These are phyloP conservation scores for Thraustotheca clavata DNA, from an alignment of 352 stramenopile genomes.

Conservation along the genomic window DNA sequence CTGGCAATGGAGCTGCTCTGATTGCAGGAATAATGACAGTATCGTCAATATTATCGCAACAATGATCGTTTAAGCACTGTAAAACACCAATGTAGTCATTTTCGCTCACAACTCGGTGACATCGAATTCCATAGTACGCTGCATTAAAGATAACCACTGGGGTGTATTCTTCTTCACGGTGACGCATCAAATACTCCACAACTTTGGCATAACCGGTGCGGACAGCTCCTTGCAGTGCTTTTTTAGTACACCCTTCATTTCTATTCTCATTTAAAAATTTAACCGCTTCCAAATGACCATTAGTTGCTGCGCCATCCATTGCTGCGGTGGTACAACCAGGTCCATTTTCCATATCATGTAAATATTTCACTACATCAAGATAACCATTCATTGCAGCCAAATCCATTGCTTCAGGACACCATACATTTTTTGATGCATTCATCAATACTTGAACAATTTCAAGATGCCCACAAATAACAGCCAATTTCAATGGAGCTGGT, in stretches of 20 bases:
- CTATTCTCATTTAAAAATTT: conserved; percentile 34
- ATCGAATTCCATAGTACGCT: too few species aligned
- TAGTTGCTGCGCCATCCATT: conserved; percentile 34
- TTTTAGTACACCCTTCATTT: conserved; percentile 31
- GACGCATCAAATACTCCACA: conserved; percentile 33
- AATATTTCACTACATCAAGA: conserved; percentile 28
- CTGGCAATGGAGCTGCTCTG: too few species aligned
- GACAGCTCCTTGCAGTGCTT: conserved; percentile 32
- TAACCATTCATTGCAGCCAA: conserved; percentile 29
- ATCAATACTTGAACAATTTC: conserved; percentile 34
- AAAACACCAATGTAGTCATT: too few species aligned
- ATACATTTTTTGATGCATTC: too few species aligned
- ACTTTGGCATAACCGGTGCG: conserved; percentile 33
- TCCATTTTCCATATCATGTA: conserved; percentile 17
- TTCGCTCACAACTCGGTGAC: too few species aligned
- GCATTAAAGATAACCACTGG: too few species aligned
- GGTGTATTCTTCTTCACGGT: too few species aligned
- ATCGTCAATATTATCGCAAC: too few species aligned
- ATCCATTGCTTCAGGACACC: conserved; percentile 31
- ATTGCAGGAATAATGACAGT: too few species aligned
- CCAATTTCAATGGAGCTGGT: conserved; percentile 28
- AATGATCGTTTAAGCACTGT: too few species aligned
- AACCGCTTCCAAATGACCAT: conserved; percentile 32
- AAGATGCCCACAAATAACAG: conserved; percentile 27
- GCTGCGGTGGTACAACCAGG: conserved; percentile 31